A percentile compares a stretch with the other conserved stretches of the same genome.
Conservation (phyloP, 2,329 filamentous ascomycete genomes). For the Fusarium scirpi region DNA sequence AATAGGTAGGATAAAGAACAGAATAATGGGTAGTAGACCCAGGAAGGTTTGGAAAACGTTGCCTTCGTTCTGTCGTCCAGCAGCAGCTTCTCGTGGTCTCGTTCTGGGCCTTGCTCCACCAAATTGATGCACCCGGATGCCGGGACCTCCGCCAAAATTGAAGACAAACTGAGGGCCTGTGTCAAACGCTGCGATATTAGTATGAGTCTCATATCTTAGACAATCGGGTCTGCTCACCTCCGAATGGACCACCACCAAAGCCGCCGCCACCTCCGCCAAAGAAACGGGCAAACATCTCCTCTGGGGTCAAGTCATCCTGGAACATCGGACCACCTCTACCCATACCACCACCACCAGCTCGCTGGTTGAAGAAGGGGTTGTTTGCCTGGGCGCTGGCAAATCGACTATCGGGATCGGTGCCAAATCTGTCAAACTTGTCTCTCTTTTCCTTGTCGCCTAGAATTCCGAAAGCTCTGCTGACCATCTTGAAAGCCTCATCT, state of each 20-base stretch:
- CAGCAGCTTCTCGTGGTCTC: slow-evolving; percentile 75
- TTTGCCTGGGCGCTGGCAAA: slow-evolving; percentile 74
- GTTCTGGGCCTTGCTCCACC: slow-evolving; percentile 82
- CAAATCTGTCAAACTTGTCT: slow-evolving; percentile 86
- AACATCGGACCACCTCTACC: slow-evolving; percentile 73
- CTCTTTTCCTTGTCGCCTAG: slow-evolving; percentile 91
- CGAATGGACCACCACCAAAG: slow-evolving; percentile 70
- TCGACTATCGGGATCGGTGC: slow-evolving; percentile 90
- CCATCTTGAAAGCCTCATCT: slow-evolving; percentile 99
- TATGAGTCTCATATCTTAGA: background rate
- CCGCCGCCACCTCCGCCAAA: slow-evolving; percentile 77
- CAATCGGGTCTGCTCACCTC: slow-evolving; percentile 50
- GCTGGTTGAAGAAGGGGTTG: slow-evolving; percentile 72
- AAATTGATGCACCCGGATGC: slow-evolving; percentile 95
- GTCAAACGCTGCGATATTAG: slow-evolving; percentile 69
- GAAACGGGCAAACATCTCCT: slow-evolving; percentile 97
- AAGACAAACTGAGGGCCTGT: slow-evolving; percentile 91
- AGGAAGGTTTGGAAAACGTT: slow-evolving; percentile 71
- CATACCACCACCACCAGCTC: slow-evolving; percentile 55
- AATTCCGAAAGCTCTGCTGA: slow-evolving; percentile 91
- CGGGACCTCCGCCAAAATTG: slow-evolving; percentile 91
- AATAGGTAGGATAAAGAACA: slow-evolving; percentile 88
- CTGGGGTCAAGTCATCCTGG: slow-evolving; percentile 92
- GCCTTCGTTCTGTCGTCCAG: slow-evolving; percentile 58
- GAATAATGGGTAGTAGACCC: slow-evolving; percentile 85